Percentiles rank a stretch among this genome's conserved stretches.
phyloP scores from a whole-genome alignment of 257 asterid genomes.

The Hygrophila difformis region DNA sequence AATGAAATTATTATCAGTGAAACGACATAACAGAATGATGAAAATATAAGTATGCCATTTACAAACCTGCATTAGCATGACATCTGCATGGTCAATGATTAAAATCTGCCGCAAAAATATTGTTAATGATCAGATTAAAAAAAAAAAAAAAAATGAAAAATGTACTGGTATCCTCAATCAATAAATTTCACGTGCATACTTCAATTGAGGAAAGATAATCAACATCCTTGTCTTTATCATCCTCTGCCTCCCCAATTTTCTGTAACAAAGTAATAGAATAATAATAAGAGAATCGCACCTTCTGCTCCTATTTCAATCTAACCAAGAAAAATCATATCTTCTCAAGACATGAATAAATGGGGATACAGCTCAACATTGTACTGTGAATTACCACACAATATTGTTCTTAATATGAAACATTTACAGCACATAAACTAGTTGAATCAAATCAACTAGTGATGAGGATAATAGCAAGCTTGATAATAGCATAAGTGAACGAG shows the following conservation, averaged over 20 bases:
- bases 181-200: slow-evolving; percentile 30
- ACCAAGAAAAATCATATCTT: too few species aligned
- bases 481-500: slow-evolving; percentile 11
- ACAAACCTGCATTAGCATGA: slow-evolving; percentile 86
- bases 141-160: slow-evolving; percentile 4
- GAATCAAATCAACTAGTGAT: too few species aligned
- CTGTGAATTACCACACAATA: slow-evolving; percentile 5
- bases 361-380: neutral
- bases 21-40: slow-evolving; percentile 2
- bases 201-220: slow-evolving; percentile 96
- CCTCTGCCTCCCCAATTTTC: slow-evolving; percentile 91
- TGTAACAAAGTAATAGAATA: slow-evolving; percentile 24
- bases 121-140: slow-evolving; percentile 15
- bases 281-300: neutral
- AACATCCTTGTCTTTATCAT: slow-evolving; percentile 68
- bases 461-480: slow-evolving; percentile 3
- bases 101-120: slow-evolving; percentile 46
- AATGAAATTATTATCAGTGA: slow-evolving; percentile 13
- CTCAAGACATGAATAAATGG: too few species aligned
- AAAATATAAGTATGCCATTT: slow-evolving; percentile 7
- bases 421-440: too few species aligned
- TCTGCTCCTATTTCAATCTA: too few species aligned
- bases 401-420: too few species aligned
- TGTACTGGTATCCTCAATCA: neutral
- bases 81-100: slow-evolving; percentile 88